Conservation (phyloP, 73 alveolate genomes). For the Paramecium biaurelia region DNA sequence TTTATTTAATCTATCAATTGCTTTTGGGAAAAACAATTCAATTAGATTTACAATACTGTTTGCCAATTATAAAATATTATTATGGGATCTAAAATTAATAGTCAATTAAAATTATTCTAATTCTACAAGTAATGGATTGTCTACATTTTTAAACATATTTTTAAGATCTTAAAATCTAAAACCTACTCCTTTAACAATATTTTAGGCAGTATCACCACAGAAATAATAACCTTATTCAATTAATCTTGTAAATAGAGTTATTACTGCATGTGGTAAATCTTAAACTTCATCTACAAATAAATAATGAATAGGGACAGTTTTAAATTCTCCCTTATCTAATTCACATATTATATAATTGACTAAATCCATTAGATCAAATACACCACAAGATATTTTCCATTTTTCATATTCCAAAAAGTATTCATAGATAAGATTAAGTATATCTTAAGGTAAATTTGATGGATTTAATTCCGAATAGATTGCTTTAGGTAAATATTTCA, state of each 20-base stretch:
- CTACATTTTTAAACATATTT: slow-evolving; percentile 54
- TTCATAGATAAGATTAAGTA: neutral
- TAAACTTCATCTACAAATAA: slow-evolving; percentile 89
- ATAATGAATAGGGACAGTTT: slow-evolving; percentile 75
- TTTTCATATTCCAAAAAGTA: slow-evolving; percentile 75
- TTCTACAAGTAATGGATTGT: neutral
- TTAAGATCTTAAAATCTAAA: slow-evolving; percentile 82
- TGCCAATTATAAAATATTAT: slow-evolving; percentile 77
- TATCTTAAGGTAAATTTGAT: neutral
- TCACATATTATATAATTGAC: slow-evolving; percentile 72
- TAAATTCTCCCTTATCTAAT: slow-evolving; percentile 47
- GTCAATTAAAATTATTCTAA: slow-evolving; percentile 41
- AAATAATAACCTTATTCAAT: slow-evolving; percentile 77
- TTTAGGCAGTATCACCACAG: slow-evolving; percentile 92
- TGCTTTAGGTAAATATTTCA: slow-evolving; percentile 46
- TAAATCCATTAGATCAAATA: slow-evolving; percentile 88
- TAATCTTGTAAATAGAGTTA: slow-evolving; percentile 63
- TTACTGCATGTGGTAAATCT: slow-evolving; percentile 80
- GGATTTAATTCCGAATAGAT: slow-evolving; percentile 1
- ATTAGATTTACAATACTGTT: slow-evolving; percentile 76
- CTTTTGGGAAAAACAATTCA: slow-evolving; percentile 81
- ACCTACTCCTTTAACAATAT: slow-evolving; percentile 92
- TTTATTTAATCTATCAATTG: slow-evolving; percentile 79
- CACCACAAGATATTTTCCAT: slow-evolving; percentile 75
- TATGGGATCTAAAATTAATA: slow-evolving; percentile 85